Evolutionary conservation across 257 asterid species (phyloP).

Genomic region (Cynanchum wilfordii): DNA sequence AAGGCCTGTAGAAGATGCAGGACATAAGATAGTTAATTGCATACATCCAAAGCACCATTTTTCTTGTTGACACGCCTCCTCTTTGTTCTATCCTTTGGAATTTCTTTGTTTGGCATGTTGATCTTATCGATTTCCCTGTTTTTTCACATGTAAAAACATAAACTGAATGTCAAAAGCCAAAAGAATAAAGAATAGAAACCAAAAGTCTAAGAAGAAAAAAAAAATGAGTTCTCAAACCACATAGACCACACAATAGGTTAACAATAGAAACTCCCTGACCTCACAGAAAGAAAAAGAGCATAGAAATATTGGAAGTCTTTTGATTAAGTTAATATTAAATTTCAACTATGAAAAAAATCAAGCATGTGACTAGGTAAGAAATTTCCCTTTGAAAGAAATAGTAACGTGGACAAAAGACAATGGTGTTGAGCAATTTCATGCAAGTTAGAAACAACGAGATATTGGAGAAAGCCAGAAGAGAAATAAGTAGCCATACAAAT

Average conservation of each 20-base stretch:
- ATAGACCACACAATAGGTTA: neutral
- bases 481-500: neutral
- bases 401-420: neutral
- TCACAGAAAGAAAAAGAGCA: neutral
- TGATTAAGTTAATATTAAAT: neutral
- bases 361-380: neutral
- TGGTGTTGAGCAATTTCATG: neutral
- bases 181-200: neutral
- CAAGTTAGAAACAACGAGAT: neutral
- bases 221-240: neutral
- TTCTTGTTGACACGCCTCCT: slow-evolving; percentile 26
- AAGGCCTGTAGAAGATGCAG: neutral
- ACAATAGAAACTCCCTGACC: neutral
- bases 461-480: neutral
- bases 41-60: slow-evolving; percentile 46
- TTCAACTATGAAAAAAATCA: neutral
- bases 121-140: slow-evolving; percentile 15
- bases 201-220: neutral
- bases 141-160: neutral
- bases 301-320: neutral
- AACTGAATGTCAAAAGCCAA: neutral
- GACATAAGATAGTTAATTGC: slow-evolving; percentile 10
- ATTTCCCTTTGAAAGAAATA: neutral
- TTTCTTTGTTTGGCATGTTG: slow-evolving; percentile 17
- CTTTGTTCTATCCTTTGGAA: slow-evolving; percentile 34